Percentiles rank a stretch among this genome's conserved stretches.
These are phyloP conservation scores for Backusella sp. DNA, from an alignment of 192 early-diverging fungal genomes.

Conservation along the genomic window DNA sequence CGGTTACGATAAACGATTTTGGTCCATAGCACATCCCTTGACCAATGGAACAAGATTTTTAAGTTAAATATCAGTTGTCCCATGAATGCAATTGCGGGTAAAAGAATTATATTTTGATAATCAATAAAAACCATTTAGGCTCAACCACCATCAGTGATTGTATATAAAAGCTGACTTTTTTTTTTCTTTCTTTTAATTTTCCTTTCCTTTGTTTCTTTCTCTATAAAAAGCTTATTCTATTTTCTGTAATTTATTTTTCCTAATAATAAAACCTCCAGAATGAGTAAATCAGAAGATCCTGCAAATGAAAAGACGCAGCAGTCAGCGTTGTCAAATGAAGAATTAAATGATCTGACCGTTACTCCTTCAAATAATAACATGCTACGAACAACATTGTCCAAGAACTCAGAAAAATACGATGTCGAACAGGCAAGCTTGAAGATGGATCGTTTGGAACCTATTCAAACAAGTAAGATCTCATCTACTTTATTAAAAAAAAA, in stretches of 20 bases:
- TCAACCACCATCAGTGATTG: neutral
- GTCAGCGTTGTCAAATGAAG: neutral
- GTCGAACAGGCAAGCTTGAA: neutral
- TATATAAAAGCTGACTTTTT: neutral
- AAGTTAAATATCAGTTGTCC: neutral
- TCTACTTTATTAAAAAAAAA: neutral
- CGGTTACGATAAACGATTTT: neutral
- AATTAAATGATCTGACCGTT: constrained; percentile 1
- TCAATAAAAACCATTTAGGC: neutral
- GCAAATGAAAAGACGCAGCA: neutral
- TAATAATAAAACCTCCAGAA: neutral
- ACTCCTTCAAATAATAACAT: constrained; percentile 2
- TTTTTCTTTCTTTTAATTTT: neutral
- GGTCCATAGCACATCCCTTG: neutral
- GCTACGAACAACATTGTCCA: neutral
- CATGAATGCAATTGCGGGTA: neutral
- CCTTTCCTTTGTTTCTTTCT: neutral
- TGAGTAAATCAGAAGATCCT: neutral
- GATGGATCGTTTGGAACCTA: neutral
- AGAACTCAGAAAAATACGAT: neutral
- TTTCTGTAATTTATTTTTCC: neutral
- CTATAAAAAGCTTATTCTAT: neutral
- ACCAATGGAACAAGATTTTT: neutral
- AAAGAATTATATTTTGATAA: neutral
- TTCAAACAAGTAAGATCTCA: neutral